phyloP scores from a whole-genome alignment of 2,329 filamentous ascomycete species.

The Arthroderma sp. region DNA sequence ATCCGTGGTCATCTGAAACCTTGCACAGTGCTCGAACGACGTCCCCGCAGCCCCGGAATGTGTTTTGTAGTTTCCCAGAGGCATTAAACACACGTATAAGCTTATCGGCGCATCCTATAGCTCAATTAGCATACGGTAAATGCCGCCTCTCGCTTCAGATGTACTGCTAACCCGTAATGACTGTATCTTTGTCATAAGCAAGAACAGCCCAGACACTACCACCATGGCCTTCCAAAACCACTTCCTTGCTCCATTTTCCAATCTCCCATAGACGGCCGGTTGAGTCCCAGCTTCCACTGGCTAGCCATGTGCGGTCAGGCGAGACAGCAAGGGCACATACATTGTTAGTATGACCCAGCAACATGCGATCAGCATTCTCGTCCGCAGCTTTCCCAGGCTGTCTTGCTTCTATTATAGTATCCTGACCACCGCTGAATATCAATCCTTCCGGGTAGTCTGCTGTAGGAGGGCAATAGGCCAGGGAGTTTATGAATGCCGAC shows the following conservation, averaged over 20 bases:
- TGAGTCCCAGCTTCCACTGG: slow-evolving; percentile 90
- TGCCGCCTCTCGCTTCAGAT: neutral
- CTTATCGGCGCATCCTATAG: slow-evolving; percentile 68
- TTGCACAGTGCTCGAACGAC: slow-evolving; percentile 80
- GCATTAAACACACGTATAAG: slow-evolving; percentile 70
- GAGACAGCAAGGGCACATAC: slow-evolving; percentile 77
- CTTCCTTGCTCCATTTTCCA: slow-evolving; percentile 69
- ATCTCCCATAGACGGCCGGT: slow-evolving; percentile 77
- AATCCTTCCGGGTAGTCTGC: slow-evolving; percentile 62
- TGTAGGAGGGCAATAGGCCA: slow-evolving; percentile 64
- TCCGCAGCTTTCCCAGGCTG: slow-evolving; percentile 53
- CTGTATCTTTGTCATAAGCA: slow-evolving; percentile 63
- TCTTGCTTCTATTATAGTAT: slow-evolving; percentile 84
- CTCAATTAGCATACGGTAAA: neutral
- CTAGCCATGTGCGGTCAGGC: slow-evolving; percentile 57
- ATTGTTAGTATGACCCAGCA: slow-evolving; percentile 78
- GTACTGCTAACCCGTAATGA: slow-evolving; percentile 53
- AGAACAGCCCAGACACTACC: slow-evolving; percentile 86
- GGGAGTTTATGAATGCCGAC: slow-evolving; percentile 73
- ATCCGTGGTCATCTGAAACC: slow-evolving; percentile 62
- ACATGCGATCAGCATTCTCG: slow-evolving; percentile 70
- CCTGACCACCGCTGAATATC: slow-evolving; percentile 76
- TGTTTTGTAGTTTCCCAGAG: slow-evolving; percentile 50
- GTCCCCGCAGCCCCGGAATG: slow-evolving; percentile 60
- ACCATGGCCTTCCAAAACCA: slow-evolving; percentile 62